Evolutionary conservation across 345 rosid genomes (phyloP).

Genomic region (Eucalyptus sp.): DNA sequence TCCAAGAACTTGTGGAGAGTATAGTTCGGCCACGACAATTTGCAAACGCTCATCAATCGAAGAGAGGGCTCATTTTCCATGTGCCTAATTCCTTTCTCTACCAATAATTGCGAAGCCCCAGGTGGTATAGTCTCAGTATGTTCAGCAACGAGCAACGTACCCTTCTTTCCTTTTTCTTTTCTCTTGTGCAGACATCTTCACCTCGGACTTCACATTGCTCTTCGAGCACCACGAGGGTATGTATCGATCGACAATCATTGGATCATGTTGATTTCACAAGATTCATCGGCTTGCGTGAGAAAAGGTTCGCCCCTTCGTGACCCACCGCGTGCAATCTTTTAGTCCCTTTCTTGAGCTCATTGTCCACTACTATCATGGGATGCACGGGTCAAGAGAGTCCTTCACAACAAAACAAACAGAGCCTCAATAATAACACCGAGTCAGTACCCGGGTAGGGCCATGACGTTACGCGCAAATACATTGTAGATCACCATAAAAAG

Average conservation of each 20-base stretch:
- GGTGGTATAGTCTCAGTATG: neutral
- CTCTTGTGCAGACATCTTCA: neutral
- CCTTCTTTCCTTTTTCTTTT: neutral
- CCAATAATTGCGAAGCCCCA: neutral
- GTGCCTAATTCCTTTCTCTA: neutral
- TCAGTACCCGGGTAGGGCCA: slow-evolving; percentile 20
- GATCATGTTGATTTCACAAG: neutral
- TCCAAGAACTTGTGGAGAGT: neutral
- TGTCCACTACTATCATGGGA: neutral
- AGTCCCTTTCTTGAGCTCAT: neutral
- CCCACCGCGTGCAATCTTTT: neutral
- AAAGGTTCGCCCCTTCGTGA: neutral
- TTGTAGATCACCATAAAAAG: slow-evolving; percentile 3
- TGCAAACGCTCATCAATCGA: neutral
- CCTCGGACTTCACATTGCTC: neutral
- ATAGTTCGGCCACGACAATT: neutral
- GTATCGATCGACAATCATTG: neutral
- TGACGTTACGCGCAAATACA: slow-evolving; percentile 2
- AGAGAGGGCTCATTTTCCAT: neutral
- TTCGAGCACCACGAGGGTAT: neutral
- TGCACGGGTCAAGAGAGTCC: neutral
- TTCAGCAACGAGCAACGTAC: neutral
- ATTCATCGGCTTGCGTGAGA: neutral
- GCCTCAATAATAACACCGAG: slow-evolving; percentile 7
- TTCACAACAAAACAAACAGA: neutral